These are phyloP conservation scores for Exophiala bonariae DNA, from an alignment of 2,329 filamentous ascomycete genomes.

Conservation along the genomic window DNA sequence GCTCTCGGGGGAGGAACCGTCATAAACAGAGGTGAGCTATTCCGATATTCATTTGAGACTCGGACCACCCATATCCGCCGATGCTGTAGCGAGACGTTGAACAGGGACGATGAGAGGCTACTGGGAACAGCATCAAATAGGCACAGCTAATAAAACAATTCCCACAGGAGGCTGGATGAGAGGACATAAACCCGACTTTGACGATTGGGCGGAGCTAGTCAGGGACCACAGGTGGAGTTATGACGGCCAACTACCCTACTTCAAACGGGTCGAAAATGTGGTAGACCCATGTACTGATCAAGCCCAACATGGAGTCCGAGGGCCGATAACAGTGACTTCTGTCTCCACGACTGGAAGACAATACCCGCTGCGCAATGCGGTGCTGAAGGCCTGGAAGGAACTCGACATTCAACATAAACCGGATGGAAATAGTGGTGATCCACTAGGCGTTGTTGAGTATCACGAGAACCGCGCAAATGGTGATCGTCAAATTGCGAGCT, in stretches of 20 bases:
- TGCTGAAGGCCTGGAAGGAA: conserved; percentile 39
- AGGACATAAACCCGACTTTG: conserved; percentile 45
- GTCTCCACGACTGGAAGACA: conserved; percentile 32
- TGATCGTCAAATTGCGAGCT: conserved; percentile 31
- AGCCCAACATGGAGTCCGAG: conserved; percentile 30
- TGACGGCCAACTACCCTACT: conserved; percentile 47
- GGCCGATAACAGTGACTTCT: conserved; percentile 33
- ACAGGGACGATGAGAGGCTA: too few relatives aligned
- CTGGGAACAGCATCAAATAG: too few relatives aligned
- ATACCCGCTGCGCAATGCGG: conserved; percentile 39
- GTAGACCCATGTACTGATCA: conserved; percentile 28
- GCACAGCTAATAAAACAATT: too few relatives aligned
- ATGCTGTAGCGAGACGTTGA: too few relatives aligned
- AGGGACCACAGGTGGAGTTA: conserved; percentile 49
- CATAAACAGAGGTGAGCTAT: too few relatives aligned
- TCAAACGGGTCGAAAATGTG: conserved; percentile 40
- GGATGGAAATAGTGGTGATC: conserved; percentile 31
- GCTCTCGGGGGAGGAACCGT: neutral
- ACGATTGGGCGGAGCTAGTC: conserved; percentile 46
- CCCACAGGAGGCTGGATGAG: conserved; percentile 43
- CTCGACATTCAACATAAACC: conserved; percentile 30
- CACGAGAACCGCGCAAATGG: conserved; percentile 32
- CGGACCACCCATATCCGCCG: too few relatives aligned
- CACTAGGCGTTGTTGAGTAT: conserved; percentile 31
- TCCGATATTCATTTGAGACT: too few relatives aligned